Percentiles rank a stretch among this genome's conserved stretches.
Conservation (phyloP, 2,329 filamentous ascomycete genomes). For the Tympanopsis confertula region DNA sequence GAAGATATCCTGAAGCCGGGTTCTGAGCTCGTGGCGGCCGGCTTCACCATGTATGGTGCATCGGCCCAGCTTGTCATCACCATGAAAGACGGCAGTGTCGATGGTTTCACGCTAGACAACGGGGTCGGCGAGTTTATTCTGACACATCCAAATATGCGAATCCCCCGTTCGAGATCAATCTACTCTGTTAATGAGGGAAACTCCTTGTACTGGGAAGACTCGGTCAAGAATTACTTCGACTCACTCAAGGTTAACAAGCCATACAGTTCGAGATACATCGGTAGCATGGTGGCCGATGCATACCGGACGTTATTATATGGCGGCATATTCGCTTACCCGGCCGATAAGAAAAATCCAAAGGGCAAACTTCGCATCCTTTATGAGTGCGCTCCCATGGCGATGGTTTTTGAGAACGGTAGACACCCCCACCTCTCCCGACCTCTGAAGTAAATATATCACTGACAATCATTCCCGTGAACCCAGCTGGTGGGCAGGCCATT, state of each 20-base stretch:
- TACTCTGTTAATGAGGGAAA: constrained; percentile 99
- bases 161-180: constrained; percentile 71
- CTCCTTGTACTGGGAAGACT: constrained; percentile 88
- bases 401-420: constrained; percentile 96
- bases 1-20: constrained; percentile 84
- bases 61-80: constrained; percentile 94
- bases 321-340: constrained; percentile 93
- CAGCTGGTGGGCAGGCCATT: constrained; percentile 86
- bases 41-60: constrained; percentile 99
- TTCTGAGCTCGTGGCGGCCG: constrained; percentile 80
- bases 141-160: constrained; percentile 85
- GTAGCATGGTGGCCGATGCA: constrained; percentile 95
- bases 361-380: constrained; percentile 95
- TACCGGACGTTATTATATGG: constrained; percentile 93
- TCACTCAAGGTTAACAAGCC: constrained; percentile 84
- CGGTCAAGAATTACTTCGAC: constrained; percentile 78
- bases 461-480: neutral
- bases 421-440: constrained; percentile 7
- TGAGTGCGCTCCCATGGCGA: constrained; percentile 96
- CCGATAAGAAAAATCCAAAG: constrained; percentile 96
- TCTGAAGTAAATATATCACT: neutral
- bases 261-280: constrained; percentile 91
- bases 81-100: constrained; percentile 83
- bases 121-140: constrained; percentile 97
- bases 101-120: constrained; percentile 96